phyloP scores from a whole-genome alignment of 371 early-diverging fungal species.

The Mortierella sp. region DNA sequence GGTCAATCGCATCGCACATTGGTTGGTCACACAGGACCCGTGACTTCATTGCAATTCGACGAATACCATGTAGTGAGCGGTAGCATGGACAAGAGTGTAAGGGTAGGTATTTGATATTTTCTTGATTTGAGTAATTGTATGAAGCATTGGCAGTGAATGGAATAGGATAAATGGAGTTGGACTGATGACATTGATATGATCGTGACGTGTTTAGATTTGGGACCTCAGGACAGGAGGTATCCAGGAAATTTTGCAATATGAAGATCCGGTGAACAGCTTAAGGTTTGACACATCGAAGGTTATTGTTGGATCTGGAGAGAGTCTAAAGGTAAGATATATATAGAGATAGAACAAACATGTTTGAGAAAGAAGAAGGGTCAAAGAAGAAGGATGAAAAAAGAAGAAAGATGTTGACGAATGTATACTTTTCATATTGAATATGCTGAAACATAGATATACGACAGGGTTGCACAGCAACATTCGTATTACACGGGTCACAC shows the following conservation, averaged over 20 bases:
- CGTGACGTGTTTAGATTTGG: slow-evolving; percentile 70
- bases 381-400: too few species aligned
- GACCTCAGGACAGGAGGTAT: slow-evolving; percentile 83
- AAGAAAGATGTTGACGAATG: background rate
- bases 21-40: slow-evolving; percentile 75
- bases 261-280: slow-evolving; percentile 67
- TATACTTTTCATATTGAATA: background rate
- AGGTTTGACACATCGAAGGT: slow-evolving; percentile 71
- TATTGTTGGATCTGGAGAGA: slow-evolving; percentile 62
- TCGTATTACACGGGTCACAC: slow-evolving; percentile 64
- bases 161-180: background rate
- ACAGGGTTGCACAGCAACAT: slow-evolving; percentile 72
- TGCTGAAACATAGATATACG: slow-evolving; percentile 62
- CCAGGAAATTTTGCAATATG: slow-evolving; percentile 70
- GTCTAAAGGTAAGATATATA: slow-evolving; percentile 68
- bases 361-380: background rate
- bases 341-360: background rate
- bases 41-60: slow-evolving; percentile 85
- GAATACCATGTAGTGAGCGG: slow-evolving; percentile 83
- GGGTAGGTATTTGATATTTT: slow-evolving; percentile 58
- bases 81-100: slow-evolving; percentile 81
- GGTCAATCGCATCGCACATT: slow-evolving; percentile 85
- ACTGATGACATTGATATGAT: background rate
- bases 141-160: background rate
- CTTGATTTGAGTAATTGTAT: too few species aligned